Evolutionary conservation across 495 filamentous ascomycete genomes (phyloP).

Genomic region (Lepidopterella palustris): DNA sequence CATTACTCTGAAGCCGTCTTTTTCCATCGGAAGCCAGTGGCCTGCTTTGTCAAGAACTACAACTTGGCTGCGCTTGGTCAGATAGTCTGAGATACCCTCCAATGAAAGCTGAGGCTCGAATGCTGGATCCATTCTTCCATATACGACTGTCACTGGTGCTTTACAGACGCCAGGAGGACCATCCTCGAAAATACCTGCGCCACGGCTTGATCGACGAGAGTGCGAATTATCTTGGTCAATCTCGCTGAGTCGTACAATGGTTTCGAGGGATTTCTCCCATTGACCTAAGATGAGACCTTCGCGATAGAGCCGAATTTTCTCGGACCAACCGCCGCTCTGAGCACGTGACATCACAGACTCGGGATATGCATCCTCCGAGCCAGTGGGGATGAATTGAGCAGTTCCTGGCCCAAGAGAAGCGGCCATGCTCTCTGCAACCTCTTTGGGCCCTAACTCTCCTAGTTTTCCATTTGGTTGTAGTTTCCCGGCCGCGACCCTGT

Average conservation of each 20-base stretch:
- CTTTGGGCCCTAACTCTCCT: not conserved
- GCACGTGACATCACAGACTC: conserved; percentile 17
- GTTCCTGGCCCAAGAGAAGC: conserved; percentile 16
- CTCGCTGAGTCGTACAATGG: conserved; percentile 40
- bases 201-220: conserved; percentile 35
- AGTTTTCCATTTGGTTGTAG: conserved; percentile 34
- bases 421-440: conserved; percentile 20
- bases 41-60: conserved; percentile 17
- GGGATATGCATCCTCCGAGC: conserved; percentile 21
- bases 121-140: conserved; percentile 44
- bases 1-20: conserved; percentile 13
- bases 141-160: conserved; percentile 46
- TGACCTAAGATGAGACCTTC: conserved; percentile 35
- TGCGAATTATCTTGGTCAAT: conserved; percentile 27
- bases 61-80: conserved; percentile 23
- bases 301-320: conserved; percentile 48
- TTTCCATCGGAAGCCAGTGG: conserved; percentile 31
- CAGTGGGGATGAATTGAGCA: not conserved
- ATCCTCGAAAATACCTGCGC: conserved; percentile 43
- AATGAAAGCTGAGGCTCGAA: conserved; percentile 26
- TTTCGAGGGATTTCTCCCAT: conserved; percentile 48
- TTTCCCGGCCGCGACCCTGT: conserved; percentile 33
- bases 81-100: conserved; percentile 30
- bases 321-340: conserved; percentile 17
- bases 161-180: conserved; percentile 42